These are phyloP conservation scores for Fraxinus anomala DNA, from an alignment of 257 asterid genomes.

Conservation along the genomic window DNA sequence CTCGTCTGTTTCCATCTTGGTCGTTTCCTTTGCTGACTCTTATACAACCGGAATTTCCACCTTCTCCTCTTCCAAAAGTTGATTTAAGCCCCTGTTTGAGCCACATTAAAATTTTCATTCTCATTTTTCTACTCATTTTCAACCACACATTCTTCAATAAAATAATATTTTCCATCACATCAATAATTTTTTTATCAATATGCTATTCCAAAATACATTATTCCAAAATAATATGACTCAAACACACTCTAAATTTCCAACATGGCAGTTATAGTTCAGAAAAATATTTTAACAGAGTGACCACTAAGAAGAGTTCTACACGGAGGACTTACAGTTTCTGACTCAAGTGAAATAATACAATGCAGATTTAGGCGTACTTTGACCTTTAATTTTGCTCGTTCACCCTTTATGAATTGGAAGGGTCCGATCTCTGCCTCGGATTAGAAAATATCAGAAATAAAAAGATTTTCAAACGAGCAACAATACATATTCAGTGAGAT, in stretches of 20 bases:
- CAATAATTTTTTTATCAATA: too few species aligned
- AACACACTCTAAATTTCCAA: not conserved
- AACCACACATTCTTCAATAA: too few species aligned
- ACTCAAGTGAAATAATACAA: slow-evolving; percentile 75
- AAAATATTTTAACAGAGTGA: not conserved
- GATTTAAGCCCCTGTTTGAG: not conserved
- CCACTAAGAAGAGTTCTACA: not conserved
- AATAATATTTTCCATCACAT: too few species aligned
- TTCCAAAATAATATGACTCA: too few species aligned
- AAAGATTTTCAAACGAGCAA: not conserved
- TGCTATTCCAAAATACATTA: too few species aligned
- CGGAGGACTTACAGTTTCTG: slow-evolving; percentile 67
- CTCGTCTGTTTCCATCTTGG: not conserved
- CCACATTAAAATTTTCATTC: too few species aligned
- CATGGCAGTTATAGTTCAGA: not conserved
- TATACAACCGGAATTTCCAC: slow-evolving; percentile 62
- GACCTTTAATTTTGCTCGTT: slow-evolving; percentile 70
- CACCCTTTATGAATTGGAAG: slow-evolving; percentile 64
- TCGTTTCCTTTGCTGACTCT: slow-evolving; percentile 19
- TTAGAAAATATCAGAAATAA: not conserved
- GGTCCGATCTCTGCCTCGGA: slow-evolving; percentile 64
- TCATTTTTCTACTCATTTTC: too few species aligned
- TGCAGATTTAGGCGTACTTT: slow-evolving; percentile 78
- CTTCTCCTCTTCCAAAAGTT: slow-evolving; percentile 77
- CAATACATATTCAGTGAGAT: not conserved